These are phyloP conservation scores for Eucalyptus coolabah DNA, from an alignment of 345 rosid species.

Conservation along the genomic window DNA sequence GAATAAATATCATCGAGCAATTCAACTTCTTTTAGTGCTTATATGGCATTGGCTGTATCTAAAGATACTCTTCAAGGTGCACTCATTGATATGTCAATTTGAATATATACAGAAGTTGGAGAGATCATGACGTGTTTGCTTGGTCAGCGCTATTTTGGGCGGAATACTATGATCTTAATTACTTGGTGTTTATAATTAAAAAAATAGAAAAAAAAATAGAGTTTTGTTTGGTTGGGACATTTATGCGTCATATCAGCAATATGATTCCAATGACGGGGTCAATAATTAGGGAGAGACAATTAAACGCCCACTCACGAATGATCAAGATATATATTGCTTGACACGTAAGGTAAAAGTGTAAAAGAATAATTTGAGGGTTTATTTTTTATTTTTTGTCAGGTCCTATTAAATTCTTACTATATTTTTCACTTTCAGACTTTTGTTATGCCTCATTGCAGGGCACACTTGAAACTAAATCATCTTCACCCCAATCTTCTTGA, in stretches of 20 bases:
- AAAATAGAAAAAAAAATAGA: not conserved
- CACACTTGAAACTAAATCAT: no score
- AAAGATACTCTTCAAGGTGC: not conserved
- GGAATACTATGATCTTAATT: not conserved
- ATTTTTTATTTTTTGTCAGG: no score
- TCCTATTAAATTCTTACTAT: no score
- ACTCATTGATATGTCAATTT: not conserved
- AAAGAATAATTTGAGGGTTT: no score
- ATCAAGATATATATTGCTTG: no score
- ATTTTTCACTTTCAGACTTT: no score
- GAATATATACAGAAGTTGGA: no score
- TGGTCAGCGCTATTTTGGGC: not conserved
- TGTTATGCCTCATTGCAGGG: accelerated
- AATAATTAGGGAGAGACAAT: no score
- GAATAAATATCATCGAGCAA: not conserved
- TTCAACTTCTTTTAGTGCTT: not conserved
- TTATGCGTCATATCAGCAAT: not conserved
- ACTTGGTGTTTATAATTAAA: not conserved
- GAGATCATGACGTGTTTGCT: not conserved
- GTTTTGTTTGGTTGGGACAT: not conserved
- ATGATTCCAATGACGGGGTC: not conserved
- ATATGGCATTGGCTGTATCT: not conserved
- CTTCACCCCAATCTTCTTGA: accelerated
- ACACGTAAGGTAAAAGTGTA: no score
- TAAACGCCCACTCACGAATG: no score